Percentiles rank a stretch among this genome's conserved stretches.
Conservation (phyloP, 345 rosid genomes). For the Odontarrhena argentea region DNA sequence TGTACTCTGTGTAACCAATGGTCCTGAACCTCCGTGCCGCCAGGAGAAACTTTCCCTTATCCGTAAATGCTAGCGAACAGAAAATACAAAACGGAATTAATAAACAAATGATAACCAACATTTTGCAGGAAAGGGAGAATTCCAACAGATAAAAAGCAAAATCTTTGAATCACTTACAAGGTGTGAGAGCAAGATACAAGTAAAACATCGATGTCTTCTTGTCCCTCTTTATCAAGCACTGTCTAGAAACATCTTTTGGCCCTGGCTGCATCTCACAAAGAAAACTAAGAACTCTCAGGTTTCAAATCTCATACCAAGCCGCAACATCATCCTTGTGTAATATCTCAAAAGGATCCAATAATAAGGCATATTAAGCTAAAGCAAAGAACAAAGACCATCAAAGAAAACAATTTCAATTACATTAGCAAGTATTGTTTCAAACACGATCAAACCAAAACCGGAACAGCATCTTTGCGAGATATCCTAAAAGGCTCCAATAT, state of each 20-base stretch:
- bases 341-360: not conserved
- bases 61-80: constrained; percentile 60
- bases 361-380: not conserved
- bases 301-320: constrained; percentile 16
- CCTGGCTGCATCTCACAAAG: constrained; percentile 65
- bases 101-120: too few relatives aligned
- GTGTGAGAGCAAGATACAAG: constrained; percentile 68
- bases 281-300: constrained; percentile 26
- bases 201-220: constrained; percentile 73
- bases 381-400: not conserved
- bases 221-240: constrained; percentile 74
- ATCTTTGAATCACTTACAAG: constrained; percentile 59
- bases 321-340: not conserved
- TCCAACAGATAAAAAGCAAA: not conserved
- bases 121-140: too few relatives aligned
- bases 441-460: constrained; percentile 1
- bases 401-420: not conserved
- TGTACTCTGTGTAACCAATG: constrained; percentile 80
- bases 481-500: not conserved
- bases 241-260: constrained; percentile 60
- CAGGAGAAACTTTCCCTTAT: constrained; percentile 88
- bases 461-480: not conserved
- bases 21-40: constrained; percentile 84
- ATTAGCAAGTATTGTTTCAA: not conserved
- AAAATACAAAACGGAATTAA: not conserved